Evolutionary conservation across 305 asterid species (phyloP), one percentile per base, ranked within the genome.

Genomic region (Fraxinus sp.): DNA sequence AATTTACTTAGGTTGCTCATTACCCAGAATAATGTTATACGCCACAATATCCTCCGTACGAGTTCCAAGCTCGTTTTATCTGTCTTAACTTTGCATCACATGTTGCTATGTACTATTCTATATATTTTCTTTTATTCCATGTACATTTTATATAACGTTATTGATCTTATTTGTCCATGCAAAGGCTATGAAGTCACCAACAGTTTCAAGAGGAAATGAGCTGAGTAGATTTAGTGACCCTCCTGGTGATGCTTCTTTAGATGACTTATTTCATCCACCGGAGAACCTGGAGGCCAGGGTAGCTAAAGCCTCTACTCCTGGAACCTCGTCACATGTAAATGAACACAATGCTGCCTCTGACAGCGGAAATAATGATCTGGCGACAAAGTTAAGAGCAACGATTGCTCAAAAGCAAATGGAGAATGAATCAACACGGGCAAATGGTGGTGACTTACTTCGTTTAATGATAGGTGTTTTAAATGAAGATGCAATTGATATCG

Each of bases 171-270:
- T 83, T 82, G 43, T 85, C 79, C 80, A 81, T 81, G 46, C 88
- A 82, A 80, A 94, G 98, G 90, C 88, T 87, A 89, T 90, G 80
- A 92, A 90, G 91, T 90, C 90, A 83, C 84, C 93, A 79, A 70
- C 84, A 57, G 78, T 75, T 83, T 83, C 91, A 7, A 90, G 90
- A 83, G 94, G 87, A 81, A 91, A 91, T 78, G 98, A 93, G 87
- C 95, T 97, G 77, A 95, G 95, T 81, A 93, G 90, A 87, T 97
- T 95, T 89, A 95, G 98, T 90, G 98, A 97, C 83, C 88, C 97
- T 81, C 98, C 99, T 35, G 97, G 92, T 81, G 99, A 97, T 88
- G 97, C 98, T 80, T 92, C 95, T 77, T 88, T 93, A 92, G 98
- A 97, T 77, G 99, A 97, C 86, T 90, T 97, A 85, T 95, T 97